Evolutionary conservation across 306 rosid species (phyloP).

Genomic region (Purshia tridentata): DNA sequence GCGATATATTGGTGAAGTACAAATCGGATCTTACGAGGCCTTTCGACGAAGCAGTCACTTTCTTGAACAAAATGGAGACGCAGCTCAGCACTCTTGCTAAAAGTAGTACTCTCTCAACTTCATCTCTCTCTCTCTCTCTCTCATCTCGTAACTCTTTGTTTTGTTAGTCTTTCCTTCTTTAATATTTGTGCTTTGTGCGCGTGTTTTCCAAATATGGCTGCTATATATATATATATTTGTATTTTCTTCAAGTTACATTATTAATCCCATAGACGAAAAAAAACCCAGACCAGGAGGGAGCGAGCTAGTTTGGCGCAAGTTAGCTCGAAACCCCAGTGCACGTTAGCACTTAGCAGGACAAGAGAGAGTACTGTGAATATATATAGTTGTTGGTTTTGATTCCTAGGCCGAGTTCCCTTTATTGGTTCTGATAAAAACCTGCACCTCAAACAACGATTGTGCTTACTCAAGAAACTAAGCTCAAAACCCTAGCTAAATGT

Average conservation of each 20-base stretch:
- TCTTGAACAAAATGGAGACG: slow-evolving; percentile 59
- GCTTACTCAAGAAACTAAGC: background rate
- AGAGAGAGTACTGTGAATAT: too few species aligned
- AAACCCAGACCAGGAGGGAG: background rate
- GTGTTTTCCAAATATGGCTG: too few species aligned
- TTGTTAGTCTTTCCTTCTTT: background rate
- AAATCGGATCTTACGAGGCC: slow-evolving; percentile 64
- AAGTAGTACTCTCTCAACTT: slow-evolving; percentile 28
- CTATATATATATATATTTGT: too few species aligned
- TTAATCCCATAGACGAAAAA: too few species aligned
- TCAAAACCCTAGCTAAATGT: background rate
- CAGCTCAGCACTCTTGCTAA: slow-evolving; percentile 58
- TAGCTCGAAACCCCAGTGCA: slow-evolving; percentile 19
- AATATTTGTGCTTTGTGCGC: too few species aligned
- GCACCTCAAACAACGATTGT: background rate
- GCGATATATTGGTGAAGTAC: slow-evolving; percentile 49
- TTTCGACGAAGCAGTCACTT: slow-evolving; percentile 60
- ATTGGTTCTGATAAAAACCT: slow-evolving; percentile 12
- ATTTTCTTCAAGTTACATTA: too few species aligned
- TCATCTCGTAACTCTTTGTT: background rate
- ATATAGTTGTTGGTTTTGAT: background rate
- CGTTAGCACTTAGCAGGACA: background rate
- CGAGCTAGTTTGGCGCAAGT: slow-evolving; percentile 3
- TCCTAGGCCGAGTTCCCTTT: slow-evolving; percentile 7
- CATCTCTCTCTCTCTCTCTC: slow-evolving; percentile 24